These are phyloP conservation scores for Lotmaria passim DNA, from an alignment of 208 protist genomes.

Conservation along the genomic window DNA sequence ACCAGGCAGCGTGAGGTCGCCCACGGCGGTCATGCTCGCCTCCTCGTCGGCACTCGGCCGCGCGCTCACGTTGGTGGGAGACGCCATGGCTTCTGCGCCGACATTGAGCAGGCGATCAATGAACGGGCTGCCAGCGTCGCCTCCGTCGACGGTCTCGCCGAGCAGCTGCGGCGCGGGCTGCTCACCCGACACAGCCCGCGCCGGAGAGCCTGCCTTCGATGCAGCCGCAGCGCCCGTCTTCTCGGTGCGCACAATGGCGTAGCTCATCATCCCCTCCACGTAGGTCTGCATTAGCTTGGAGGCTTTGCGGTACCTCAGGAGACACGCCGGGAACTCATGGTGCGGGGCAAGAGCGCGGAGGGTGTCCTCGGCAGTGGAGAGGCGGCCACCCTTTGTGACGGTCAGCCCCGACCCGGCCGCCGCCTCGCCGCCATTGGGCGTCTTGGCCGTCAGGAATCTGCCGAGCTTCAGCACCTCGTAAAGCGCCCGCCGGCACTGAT, in stretches of 20 bases:
- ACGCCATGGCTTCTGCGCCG: neutral
- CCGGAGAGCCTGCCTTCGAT: neutral
- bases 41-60: conserved; percentile 18
- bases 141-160: conserved; percentile 20
- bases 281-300: conserved; percentile 92
- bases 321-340: conserved; percentile 74
- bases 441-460: conserved; percentile 39
- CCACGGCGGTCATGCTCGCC: conserved; percentile 11
- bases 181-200: neutral
- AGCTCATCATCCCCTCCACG: conserved; percentile 85
- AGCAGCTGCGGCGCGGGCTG: neutral
- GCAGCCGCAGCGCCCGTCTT: neutral
- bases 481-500: conserved; percentile 79
- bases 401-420: conserved; percentile 34
- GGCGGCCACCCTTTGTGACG: conserved; percentile 83
- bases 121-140: conserved; percentile 25
- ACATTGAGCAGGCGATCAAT: conserved; percentile 22
- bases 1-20: conserved; percentile 23
- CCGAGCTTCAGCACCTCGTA: conserved; percentile 90
- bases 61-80: neutral
- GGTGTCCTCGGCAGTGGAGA: conserved; percentile 91
- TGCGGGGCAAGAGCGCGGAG: conserved; percentile 67
- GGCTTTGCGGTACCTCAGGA: conserved; percentile 83
- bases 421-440: conserved; percentile 6
- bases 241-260: conserved; percentile 47